Evolutionary conservation across 805 yeast genomes (phyloP), one percentile per base, ranked within the genome.

Genomic region (Tetrapisispora taiwanensis): DNA sequence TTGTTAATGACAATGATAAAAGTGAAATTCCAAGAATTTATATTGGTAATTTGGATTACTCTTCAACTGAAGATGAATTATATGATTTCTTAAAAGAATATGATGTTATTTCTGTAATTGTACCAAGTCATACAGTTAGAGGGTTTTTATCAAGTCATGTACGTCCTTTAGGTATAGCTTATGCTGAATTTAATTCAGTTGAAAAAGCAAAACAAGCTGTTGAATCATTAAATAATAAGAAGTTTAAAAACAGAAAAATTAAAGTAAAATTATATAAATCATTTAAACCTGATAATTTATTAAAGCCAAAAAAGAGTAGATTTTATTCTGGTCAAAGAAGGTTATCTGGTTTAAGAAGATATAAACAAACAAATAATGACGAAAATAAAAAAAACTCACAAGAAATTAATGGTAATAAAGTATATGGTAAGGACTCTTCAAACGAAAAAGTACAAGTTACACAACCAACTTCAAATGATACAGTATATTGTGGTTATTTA

Each of bases 131-230:
- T 49, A 73, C 78, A 2, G 67, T 75, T 15, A 66, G 74, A 30
- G 74, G 75, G 12, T 62, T 69, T 45, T 65, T 72, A 36, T 54
- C 55, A 7, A 56, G 54, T 33, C 66, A 64, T 41, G 70, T 67
- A 39, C 38, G 43, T 17, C 75, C 79, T 2, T 61, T 76, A 50
- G 90, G 92, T 3, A 72, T 76, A 55, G 97, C 94, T 13, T 89
- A 84, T 65, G 83, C 87, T 46, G 92, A 87, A 53, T 90, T 81
- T 58, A 81, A 73, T 54, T 71, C 69, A 43, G 73, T 72, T 47
- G 87, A 76, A 43, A 71, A 71, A 33, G 95, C 89, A 42, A 65
- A 68, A 55, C 59, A 66, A 53, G 95, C 88, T 3, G 72, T 86
- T 49, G 76, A 71, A 20, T 71, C 72, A 46, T 73, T 81, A 58